Conservation (phyloP, 2,329 filamentous ascomycete species). For the Triangularia setosa region DNA sequence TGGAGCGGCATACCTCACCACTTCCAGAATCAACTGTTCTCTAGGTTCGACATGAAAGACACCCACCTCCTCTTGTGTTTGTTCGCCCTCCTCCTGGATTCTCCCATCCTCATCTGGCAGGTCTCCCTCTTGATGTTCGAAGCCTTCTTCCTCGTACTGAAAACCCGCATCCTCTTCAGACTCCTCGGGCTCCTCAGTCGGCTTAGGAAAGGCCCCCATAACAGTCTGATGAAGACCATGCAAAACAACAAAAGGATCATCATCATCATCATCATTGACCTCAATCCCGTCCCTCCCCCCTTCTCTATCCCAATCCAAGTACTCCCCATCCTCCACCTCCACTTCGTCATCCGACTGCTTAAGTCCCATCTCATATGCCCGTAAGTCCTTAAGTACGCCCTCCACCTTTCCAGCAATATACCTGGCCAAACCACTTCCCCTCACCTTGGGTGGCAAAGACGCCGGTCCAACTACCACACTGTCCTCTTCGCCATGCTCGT, state of each 20-base stretch:
- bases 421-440: background rate
- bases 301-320: background rate
- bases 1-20: background rate
- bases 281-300: background rate
- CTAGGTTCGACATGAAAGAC: background rate
- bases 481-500: background rate
- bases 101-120: background rate
- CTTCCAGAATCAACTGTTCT: background rate
- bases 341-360: background rate
- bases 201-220: background rate
- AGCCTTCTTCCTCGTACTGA: background rate
- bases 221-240: background rate
- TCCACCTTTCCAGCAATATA: background rate
- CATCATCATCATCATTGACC: background rate
- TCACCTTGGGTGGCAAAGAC: background rate
- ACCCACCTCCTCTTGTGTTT: background rate
- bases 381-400: background rate
- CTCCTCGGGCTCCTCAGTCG: background rate
- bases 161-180: background rate
- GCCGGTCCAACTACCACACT: background rate
- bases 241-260: background rate
- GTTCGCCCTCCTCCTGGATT: background rate
- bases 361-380: background rate
- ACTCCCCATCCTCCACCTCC: background rate
- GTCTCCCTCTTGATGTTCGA: background rate